Conservation (phyloP, 768 basidiomycete species). For the Boletus bicolor region DNA sequence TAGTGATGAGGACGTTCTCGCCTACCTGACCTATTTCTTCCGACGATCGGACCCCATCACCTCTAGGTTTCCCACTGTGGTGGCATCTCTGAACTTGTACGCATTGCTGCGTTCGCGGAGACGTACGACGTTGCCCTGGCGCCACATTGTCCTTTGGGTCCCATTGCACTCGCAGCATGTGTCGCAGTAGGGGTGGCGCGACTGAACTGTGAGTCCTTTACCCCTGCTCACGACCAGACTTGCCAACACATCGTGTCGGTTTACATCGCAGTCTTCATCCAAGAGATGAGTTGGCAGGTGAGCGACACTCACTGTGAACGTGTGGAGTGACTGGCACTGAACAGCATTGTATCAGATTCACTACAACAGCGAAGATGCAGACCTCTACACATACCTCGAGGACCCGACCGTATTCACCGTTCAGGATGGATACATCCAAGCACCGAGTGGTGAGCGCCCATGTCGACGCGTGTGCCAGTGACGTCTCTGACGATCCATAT, state of each 20-base stretch:
- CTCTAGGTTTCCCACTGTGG: conserved; percentile 55
- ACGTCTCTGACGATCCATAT: background rate
- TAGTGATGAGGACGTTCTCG: background rate
- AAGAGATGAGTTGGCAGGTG: conserved; percentile 65
- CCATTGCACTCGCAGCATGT: conserved; percentile 68
- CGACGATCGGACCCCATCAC: background rate
- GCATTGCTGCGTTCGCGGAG: conserved; percentile 58
- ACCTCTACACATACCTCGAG: conserved; percentile 58
- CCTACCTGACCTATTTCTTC: background rate
- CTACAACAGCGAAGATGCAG: conserved; percentile 56
- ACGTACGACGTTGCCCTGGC: conserved; percentile 71
- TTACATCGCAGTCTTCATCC: conserved; percentile 45
- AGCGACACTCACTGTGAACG: background rate
- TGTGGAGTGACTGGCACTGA: background rate
- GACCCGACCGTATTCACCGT: conserved; percentile 53
- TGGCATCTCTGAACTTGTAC: conserved; percentile 56
- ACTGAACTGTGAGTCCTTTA: conserved; percentile 50
- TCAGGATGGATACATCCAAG: conserved; percentile 47
- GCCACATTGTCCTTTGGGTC: conserved; percentile 71
- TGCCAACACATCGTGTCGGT: background rate
- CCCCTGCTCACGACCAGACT: background rate
- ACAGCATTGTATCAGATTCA: conserved; percentile 45
- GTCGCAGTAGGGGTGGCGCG: conserved; percentile 58
- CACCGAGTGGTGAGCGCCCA: conserved; percentile 36
- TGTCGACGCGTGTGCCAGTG: background rate